Base-by-base conservation (phyloP, 305 asterid species). In the Fraxinus floribunda region DNA sequence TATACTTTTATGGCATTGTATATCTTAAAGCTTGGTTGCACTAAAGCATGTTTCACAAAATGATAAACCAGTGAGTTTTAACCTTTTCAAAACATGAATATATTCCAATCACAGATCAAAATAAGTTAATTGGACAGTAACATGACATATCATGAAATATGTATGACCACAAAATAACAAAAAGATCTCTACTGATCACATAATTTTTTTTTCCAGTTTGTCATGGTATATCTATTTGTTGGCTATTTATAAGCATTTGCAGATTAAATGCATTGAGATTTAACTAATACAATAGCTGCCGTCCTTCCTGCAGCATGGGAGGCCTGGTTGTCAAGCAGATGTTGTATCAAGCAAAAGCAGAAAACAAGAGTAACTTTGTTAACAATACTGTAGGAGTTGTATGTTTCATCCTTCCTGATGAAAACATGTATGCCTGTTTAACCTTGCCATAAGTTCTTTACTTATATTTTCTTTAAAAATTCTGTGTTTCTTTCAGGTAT, bases 251-350 rank as follows among this genome's bases (percentile, higher is more conserved):
- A 80, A 74, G 80, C 34, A 29, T 75, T 76, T 78, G n/a, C 34
- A 6, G 74, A 16, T 36, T 71, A 62, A 79, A 38, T 44, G 79
- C 78, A 62, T 82, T 7, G 30, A 71, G 39, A 35, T 41, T 11
- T 38, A 20, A 24, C 74, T 84, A 32, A 81, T 76, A 81, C 49
- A 39, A 30, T 62, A 46, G 38, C 78, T 80, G 1, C 78, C 60
- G 80, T 79, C 78, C 80, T 83, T 88, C n/a, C 84, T 91, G 89
- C 94, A 97, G 99, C 91, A 91, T 94, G 98, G 99, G 99, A 11
- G 98, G 99, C 86, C 91, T 97, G 81, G 98, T 92, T 84, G 99
- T 97, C 91, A 97, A 94, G 93, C 97, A 97, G 88, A 97, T 97
- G 97, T 83, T 97, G 83, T 75, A 88, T 89, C 97, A 93, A 85